Base-by-base conservation (phyloP, 352 stramenopile species). In the Phytophthora melonis region DNA sequence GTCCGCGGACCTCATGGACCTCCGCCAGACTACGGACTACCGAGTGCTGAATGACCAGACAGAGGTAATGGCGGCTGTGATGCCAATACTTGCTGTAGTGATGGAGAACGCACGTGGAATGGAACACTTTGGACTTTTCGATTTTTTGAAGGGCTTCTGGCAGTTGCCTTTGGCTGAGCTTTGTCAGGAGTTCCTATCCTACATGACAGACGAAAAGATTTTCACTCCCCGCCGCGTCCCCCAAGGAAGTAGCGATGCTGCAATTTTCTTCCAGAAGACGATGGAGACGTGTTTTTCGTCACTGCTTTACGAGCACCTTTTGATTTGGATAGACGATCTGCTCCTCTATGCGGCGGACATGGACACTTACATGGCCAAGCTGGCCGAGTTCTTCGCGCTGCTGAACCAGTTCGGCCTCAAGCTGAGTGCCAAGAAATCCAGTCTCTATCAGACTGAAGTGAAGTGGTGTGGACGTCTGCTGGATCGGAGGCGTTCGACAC, bases 201-300 rank as follows among this genome's bases (percentile, higher is more conserved):
- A 68, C 13, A 68, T 64, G 50, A 80, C 69, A 3, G 58, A 80
- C 19, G 30, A 43, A 7, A 74, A 77, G 19, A 58, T 74, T 9
- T 80, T 64, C 43, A 74, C 74, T 41, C 69, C 68, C 11, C 10
- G 36, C 5, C 62, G 73, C 5, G 68, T 74, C 0, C 68, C 73
- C 0, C 68, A 74, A 66, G 60, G 60, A 3, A 53, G 41, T 10
- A 50, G 45, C 39, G 68, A 75, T 10, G 55, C 68, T 45, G 55
- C 55, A 0, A 50, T 70, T 0, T 27, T 59, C n/a, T 70, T 63
- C 18, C 53, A 70, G 16, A 47, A 63, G 8, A 70, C 61, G 2
- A 75, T 70, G 47, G 61, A 70, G 36, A 4, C 7, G 8, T 67
- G 47, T n/a, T 62, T 70, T 3, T 14, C 34, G 1, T 39, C 7